A percentile compares a stretch with the other conserved stretches of the same genome.
Conservation (phyloP, 768 basidiomycete genomes). For the Hericium alpestre region DNA sequence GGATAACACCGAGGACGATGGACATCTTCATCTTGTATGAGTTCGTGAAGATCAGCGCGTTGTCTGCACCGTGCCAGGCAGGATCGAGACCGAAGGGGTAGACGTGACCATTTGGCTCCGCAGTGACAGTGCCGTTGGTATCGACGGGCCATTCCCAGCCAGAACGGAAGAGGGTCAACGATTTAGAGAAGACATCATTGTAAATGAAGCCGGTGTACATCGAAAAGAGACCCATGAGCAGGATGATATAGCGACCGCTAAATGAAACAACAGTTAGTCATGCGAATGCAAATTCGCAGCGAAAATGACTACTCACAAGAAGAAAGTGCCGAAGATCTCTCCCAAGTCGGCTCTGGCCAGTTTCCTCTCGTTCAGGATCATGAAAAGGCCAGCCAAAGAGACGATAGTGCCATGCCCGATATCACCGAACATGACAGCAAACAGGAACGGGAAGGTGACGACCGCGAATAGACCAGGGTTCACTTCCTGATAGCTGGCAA, state of each 20-base stretch:
- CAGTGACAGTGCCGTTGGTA: slow-evolving; percentile 32
- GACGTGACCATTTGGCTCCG: slow-evolving; percentile 48
- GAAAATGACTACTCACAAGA: slow-evolving; percentile 55
- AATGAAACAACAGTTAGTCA: slow-evolving; percentile 16
- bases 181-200: slow-evolving; percentile 97
- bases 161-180: slow-evolving; percentile 77
- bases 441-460: slow-evolving; percentile 94
- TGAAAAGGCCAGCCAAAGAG: slow-evolving; percentile 60
- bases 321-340: slow-evolving; percentile 85
- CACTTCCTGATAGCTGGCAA: slow-evolving; percentile 89
- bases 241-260: slow-evolving; percentile 96
- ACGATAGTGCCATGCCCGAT: slow-evolving; percentile 91
- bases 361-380: slow-evolving; percentile 82
- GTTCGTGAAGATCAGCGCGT: slow-evolving; percentile 87
- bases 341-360: slow-evolving; percentile 63
- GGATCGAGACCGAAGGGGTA: slow-evolving; percentile 95
- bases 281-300: neutral
- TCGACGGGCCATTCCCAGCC: slow-evolving; percentile 69
- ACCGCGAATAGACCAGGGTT: slow-evolving; percentile 92
- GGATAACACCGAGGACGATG: slow-evolving; percentile 88
- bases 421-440: slow-evolving; percentile 99
- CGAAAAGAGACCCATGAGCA: slow-evolving; percentile 96
- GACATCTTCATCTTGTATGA: slow-evolving; percentile 99
- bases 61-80: slow-evolving; percentile 89
- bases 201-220: slow-evolving; percentile 96